A percentile compares a stretch with the other conserved stretches of the same genome.
Conservation (phyloP, 495 filamentous ascomycete genomes). For the Lophiotrema nucula region DNA sequence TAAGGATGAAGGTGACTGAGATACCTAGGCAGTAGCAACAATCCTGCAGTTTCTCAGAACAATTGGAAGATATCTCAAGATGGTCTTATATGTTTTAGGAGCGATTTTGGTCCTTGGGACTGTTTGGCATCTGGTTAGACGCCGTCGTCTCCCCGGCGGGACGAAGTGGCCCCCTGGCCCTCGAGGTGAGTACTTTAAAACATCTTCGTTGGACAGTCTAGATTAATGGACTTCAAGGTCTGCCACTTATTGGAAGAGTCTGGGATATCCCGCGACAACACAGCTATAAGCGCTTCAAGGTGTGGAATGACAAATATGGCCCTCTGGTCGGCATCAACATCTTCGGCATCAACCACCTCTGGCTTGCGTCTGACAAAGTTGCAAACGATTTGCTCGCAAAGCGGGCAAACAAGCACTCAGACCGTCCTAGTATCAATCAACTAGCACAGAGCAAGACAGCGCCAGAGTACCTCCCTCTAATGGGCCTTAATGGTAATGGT, state of each 20-base stretch:
- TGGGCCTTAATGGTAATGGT: conserved; percentile 3
- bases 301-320: conserved; percentile 2
- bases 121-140: no score
- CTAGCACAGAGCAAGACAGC: neutral
- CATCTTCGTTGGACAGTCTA: neutral
- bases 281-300: neutral
- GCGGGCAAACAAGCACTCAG: neutral
- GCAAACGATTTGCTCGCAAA: conserved; percentile 10
- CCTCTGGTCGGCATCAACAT: neutral
- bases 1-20: no score
- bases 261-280: neutral
- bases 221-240: neutral
- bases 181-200: neutral
- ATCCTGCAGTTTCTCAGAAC: no score
- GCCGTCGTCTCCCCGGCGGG: neutral
- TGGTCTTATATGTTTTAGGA: no score
- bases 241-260: conserved; percentile 2
- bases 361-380: conserved; percentile 2
- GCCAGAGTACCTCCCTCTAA: neutral
- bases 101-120: no score
- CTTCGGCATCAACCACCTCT: conserved; percentile 1
- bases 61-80: no score
- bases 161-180: conserved; percentile 8
- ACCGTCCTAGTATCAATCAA: conserved; percentile 1
- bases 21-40: no score